Conservation (phyloP, 768 basidiomycete genomes). For the Hydnum rufescens region DNA sequence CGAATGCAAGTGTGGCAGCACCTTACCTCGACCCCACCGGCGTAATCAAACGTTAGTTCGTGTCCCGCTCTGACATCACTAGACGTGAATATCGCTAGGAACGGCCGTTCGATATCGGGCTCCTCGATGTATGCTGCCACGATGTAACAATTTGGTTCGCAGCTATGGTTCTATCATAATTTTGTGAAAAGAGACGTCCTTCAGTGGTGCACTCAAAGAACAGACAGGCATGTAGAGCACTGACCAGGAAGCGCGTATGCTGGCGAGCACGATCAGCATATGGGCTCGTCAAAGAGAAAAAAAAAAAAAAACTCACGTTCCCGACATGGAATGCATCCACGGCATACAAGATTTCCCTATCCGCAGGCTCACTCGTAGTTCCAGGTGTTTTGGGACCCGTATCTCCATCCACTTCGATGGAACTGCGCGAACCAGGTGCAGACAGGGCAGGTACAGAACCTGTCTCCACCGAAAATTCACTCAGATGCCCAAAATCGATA, state of each 20-base stretch:
- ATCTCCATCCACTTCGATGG: background rate
- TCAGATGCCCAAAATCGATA: slow-evolving; percentile 57
- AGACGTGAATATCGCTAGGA: slow-evolving; percentile 44
- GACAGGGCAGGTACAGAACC: slow-evolving; percentile 16
- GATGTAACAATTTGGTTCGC: slow-evolving; percentile 64
- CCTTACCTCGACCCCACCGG: background rate
- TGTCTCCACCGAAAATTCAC: too few species aligned
- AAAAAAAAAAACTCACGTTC: slow-evolving; percentile 33
- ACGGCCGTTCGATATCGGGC: slow-evolving; percentile 44
- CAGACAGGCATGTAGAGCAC: slow-evolving; percentile 12
- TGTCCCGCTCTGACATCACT: slow-evolving; percentile 43
- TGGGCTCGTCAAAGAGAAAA: slow-evolving; percentile 2
- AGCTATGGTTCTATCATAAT: slow-evolving; percentile 67
- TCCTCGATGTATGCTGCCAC: slow-evolving; percentile 67
- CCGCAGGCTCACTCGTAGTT: slow-evolving; percentile 11
- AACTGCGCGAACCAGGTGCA: background rate
- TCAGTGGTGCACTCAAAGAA: background rate
- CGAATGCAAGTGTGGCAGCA: too few species aligned
- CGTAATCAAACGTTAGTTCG: slow-evolving; percentile 64
- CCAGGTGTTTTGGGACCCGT: slow-evolving; percentile 2
- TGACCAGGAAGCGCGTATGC: slow-evolving; percentile 82
- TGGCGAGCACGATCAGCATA: slow-evolving; percentile 18
- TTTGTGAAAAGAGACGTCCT: background rate
- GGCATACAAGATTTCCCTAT: slow-evolving; percentile 24
- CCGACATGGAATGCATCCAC: slow-evolving; percentile 82